phyloP scores from a whole-genome alignment of 345 rosid genomes.

The Citrus unshiu region DNA sequence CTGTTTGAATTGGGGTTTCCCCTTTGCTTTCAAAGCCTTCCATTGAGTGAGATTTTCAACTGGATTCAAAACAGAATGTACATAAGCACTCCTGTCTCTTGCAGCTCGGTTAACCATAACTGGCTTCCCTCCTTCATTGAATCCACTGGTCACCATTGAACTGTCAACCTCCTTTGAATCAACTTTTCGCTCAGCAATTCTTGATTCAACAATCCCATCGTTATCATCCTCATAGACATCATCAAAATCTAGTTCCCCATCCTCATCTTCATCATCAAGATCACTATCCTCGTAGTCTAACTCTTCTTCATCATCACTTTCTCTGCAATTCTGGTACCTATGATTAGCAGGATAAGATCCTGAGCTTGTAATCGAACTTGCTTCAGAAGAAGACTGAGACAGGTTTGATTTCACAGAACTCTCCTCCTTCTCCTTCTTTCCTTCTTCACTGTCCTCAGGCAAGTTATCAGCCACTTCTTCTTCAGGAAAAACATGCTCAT shows the following conservation, averaged over 20 bases:
- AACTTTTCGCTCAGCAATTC: not conserved
- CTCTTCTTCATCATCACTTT: conserved; percentile 62
- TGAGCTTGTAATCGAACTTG: conserved; percentile 38
- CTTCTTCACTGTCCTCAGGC: conserved; percentile 28
- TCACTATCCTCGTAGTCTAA: conserved; percentile 35
- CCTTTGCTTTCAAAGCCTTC: conserved; percentile 70
- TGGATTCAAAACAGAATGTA: conserved; percentile 70
- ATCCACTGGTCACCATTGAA: conserved; percentile 3
- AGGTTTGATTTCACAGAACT: conserved; percentile 23
- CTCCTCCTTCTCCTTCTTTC: conserved; percentile 14
- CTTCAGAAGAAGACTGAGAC: conserved; percentile 47
- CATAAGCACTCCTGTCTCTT: conserved; percentile 47
- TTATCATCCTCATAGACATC: conserved; percentile 27
- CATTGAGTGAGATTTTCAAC: conserved; percentile 94
- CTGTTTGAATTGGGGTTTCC: conserved; percentile 36
- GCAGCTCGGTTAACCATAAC: conserved; percentile 27
- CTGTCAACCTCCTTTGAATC: conserved; percentile 23
- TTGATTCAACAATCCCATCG: conserved; percentile 15
- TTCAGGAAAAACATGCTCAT: conserved; percentile 47
- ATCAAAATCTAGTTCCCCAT: conserved; percentile 25
- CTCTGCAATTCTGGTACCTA: conserved; percentile 66
- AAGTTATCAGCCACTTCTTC: conserved; percentile 43
- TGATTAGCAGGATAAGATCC: conserved; percentile 59
- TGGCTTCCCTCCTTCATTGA: conserved; percentile 23
- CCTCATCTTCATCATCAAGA: conserved; percentile 27